Percentiles rank a stretch among this genome's conserved stretches.
These are phyloP conservation scores for Leptodermis oblonga DNA, from an alignment of 257 asterid species.

Conservation along the genomic window DNA sequence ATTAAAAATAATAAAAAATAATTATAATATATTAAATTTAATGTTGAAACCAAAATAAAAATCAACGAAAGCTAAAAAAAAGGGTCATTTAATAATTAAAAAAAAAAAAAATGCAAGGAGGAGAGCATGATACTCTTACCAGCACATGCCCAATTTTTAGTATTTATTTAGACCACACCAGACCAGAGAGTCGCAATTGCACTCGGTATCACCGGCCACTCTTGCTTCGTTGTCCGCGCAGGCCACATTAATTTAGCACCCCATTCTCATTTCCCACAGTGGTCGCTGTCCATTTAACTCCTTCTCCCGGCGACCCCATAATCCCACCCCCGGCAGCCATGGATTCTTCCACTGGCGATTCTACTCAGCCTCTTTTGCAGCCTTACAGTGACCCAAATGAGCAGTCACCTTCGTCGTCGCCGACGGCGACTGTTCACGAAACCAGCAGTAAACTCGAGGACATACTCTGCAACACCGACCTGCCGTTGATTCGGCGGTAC, in stretches of 20 bases:
- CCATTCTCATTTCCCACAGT: background rate
- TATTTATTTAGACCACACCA: too few relatives aligned
- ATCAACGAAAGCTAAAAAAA: too few relatives aligned
- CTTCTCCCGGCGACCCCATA: background rate
- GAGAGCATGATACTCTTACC: too few relatives aligned
- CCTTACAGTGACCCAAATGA: background rate
- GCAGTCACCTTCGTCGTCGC: background rate
- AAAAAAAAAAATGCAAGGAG: too few relatives aligned
- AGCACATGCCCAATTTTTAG: too few relatives aligned
- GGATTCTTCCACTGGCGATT: slow-evolving; percentile 1
- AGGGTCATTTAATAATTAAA: too few relatives aligned
- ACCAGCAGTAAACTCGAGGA: slow-evolving; percentile 1
- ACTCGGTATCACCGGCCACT: too few relatives aligned
- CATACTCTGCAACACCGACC: background rate
- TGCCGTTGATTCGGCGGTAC: slow-evolving; percentile 2
- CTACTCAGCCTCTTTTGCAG: background rate
- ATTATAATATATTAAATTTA: too few relatives aligned
- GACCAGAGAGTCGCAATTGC: too few relatives aligned
- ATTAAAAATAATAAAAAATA: too few relatives aligned
- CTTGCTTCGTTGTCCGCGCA: background rate
- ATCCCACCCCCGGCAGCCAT: background rate
- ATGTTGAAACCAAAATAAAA: too few relatives aligned
- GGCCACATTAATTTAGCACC: too few relatives aligned
- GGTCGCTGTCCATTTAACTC: background rate
- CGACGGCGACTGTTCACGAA: background rate